Conservation (phyloP, 306 rosid species). For the Vigna hirtella region DNA sequence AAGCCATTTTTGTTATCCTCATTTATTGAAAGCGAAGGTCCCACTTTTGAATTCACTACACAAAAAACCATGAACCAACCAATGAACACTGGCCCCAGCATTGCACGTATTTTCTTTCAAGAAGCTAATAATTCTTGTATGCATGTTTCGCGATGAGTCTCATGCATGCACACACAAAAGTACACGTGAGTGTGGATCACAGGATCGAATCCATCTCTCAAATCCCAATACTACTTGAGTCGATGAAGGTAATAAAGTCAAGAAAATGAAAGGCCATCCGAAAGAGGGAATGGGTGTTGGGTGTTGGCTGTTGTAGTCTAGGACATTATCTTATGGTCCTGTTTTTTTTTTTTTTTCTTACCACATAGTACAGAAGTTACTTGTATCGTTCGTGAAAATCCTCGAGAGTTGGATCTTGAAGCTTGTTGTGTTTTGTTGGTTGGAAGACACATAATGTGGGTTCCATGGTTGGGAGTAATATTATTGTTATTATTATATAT, state of each 20-base stretch:
- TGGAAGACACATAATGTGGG: conserved; percentile 52
- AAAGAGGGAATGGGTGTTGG: conserved; percentile 42
- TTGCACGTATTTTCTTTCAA: not conserved
- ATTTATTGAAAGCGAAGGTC: conserved; percentile 35
- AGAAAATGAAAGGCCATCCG: conserved; percentile 60
- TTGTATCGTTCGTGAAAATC: not conserved
- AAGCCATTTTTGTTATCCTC: conserved; percentile 15
- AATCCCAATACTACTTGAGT: conserved; percentile 36
- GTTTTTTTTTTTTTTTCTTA: conserved; percentile 22
- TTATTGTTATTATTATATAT: not conserved
- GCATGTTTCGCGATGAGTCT: not conserved
- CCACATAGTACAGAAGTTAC: not conserved
- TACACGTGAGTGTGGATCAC: conserved; percentile 53
- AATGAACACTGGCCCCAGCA: not conserved
- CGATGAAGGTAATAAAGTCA: conserved; percentile 52
- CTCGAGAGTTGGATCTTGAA: not conserved
- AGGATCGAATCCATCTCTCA: conserved; percentile 27
- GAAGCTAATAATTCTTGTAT: conserved; percentile 5
- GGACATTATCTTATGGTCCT: conserved; percentile 44
- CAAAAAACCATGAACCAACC: conserved; percentile 12
- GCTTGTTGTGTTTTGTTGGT: not conserved
- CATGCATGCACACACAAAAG: conserved; percentile 12
- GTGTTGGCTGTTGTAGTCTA: not conserved
- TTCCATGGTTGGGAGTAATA: conserved; percentile 43
- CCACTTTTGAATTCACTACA: conserved; percentile 40